Evolutionary conservation across 805 yeast species (phyloP), one percentile per base, ranked within the genome.

Genomic region (Teunomyces cretensis): DNA sequence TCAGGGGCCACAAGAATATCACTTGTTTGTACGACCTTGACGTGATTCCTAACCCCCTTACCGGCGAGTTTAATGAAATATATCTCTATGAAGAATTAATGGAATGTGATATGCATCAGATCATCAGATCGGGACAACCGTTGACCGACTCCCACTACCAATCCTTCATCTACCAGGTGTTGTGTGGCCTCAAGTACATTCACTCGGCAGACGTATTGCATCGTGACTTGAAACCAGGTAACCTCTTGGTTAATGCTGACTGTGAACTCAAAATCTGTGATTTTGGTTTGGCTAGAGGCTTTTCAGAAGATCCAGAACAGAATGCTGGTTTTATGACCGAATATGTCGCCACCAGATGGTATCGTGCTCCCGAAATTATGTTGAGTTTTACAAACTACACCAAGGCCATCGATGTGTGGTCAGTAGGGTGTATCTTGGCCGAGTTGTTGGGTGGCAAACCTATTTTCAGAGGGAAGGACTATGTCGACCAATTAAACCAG

Each of bases 41-140:
- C 68, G 87, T 94, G 42, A 89, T 91, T 31, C 88, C 91, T 17
- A 78, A 82, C 53, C 69, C 77, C 2, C 43, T 61, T 47, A 68
- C 75, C 13, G 83, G 83, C 3, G 79, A 80, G 43, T 92, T 92
- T 72, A 90, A 91, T 65, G 99, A 95, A 58, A 77, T 94, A 9
- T 94, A 94, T 55, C 74, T 94, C 6, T 94, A 94, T 60, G 99
- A 94, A 65, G 99, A 92, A 67, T 74, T 92, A 56, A 94, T 94
- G 98, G 98, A 92, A 65, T 92, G 98, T 67, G 99, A 94, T 65
- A 85, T 94, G 89, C 97, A 92, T 67, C 98, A 92, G 65, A 94
- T 94, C 58, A 92, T 94, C 51, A 79, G 96, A 54, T 87, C 96
- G 9, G 92, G 91, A 15, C 98, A 94, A 65, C 87, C 96, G 0